Base-by-base conservation (phyloP, 2,329 filamentous ascomycete species). In the Aspergillus neoniger region DNA sequence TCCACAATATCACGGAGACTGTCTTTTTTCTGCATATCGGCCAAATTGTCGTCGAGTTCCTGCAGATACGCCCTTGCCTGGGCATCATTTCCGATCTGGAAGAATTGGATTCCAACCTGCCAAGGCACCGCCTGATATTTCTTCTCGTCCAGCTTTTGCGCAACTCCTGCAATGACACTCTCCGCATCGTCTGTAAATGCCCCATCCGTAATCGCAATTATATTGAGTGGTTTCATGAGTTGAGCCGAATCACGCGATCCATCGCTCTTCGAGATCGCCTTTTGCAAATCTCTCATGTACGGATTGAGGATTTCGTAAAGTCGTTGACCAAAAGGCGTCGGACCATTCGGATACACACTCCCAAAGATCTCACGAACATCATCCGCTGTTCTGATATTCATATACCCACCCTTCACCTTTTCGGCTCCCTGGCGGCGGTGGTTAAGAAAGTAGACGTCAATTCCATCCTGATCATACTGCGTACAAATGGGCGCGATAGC, bases 181-280 rank as follows among this genome's bases (percentile, higher is more conserved):
- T 93, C 90, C 0, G 90, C 87, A 65, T 96, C 91, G 72, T 97
- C 92, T 1, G 83, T 87, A 1, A 95, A 88, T 43, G 82, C 86
- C 5, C 95, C 95, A 73, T 98, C 94, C 0, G 95, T 98, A 70
- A 98, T 90, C 63, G 96, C 88, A 68, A 98, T 96, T 74, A 98
- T 84, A 72, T 97, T 97, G 51, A 96, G 80, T 1, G 92, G 92
- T 72, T 92, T 93, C 21, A 90, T 81, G 14, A 77, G 75, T 3
- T 68, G 7, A 39, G 55, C 5, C 63, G 53, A 55, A 15, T 44
- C 39, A 23, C 28, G 12, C 39, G 30, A 43, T 7, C 41, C 41
- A 19, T 59, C 63, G 2, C 65, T 77, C 0, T 78, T 76, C 17
- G 81, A 72, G 49, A 75, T 76, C 3, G 74, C 76, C 4, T 70